Evolutionary conservation across 768 basidiomycete species (phyloP).

Genomic region (Auriculariales sp.): DNA sequence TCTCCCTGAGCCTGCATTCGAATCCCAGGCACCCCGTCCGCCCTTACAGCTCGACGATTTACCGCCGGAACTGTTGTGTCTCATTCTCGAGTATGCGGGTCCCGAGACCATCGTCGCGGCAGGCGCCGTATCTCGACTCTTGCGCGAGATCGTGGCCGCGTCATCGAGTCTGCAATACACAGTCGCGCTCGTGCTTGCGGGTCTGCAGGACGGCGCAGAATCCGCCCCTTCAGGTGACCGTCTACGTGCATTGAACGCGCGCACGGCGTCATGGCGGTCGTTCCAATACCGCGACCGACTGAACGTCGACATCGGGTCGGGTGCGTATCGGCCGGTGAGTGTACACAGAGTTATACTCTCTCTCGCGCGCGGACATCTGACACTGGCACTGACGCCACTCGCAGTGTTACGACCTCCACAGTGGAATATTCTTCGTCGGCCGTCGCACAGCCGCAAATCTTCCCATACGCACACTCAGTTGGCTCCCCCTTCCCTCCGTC

Average conservation of each 20-base stretch:
- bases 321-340: not conserved
- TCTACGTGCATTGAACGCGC: not conserved
- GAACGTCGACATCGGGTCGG: not conserved
- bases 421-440: not conserved
- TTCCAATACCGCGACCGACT: not conserved
- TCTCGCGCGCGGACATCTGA: no score
- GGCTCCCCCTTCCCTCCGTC: not conserved
- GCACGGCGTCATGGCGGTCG: not conserved
- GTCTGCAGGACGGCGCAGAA: not conserved
- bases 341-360: not conserved
- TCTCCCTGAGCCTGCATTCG: not conserved
- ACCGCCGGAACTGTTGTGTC: not conserved
- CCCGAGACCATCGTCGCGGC: not conserved
- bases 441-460: not conserved
- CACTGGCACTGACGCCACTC: not conserved
- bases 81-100: not conserved
- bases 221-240: not conserved
- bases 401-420: not conserved
- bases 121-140: not conserved
- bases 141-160: not conserved
- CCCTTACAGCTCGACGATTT: not conserved
- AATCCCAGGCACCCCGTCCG: not conserved
- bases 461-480: not conserved
- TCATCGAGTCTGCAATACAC: not conserved
- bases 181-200: not conserved